These are phyloP conservation scores for Sphenostylis stenocarpa DNA, from an alignment of 306 rosid species.

Conservation along the genomic window DNA sequence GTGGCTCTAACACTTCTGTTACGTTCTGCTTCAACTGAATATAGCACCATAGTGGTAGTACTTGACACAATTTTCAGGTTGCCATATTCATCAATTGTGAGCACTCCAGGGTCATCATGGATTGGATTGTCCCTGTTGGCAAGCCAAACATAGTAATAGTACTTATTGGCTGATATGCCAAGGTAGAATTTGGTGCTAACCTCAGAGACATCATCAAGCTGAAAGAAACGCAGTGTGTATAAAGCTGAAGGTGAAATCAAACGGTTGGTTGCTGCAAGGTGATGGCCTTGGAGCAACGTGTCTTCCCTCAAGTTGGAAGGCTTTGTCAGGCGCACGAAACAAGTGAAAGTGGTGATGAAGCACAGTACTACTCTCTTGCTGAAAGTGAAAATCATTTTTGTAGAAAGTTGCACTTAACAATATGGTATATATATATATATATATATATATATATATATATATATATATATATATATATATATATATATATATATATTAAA, in stretches of 20 bases:
- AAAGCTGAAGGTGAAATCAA: background rate
- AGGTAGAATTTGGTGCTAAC: background rate
- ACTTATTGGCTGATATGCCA: background rate
- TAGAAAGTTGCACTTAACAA: background rate
- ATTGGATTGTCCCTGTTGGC: conserved; percentile 23
- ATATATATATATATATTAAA: no score
- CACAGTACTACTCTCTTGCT: background rate
- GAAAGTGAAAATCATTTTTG: background rate
- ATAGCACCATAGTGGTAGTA: background rate
- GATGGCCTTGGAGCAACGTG: conserved; percentile 11
- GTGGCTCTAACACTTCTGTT: background rate
- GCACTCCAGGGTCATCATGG: conserved; percentile 15
- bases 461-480: no score
- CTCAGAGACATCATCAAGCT: background rate
- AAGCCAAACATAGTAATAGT: background rate
- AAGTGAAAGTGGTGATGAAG: background rate
- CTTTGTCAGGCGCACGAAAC: background rate
- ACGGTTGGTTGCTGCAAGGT: background rate
- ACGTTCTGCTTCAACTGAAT: background rate
- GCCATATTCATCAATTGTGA: conserved; percentile 4
- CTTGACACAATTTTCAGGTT: conserved; percentile 1
- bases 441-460: no score
- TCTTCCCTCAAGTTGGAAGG: conserved; percentile 9
- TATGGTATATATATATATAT: no score
- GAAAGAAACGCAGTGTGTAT: conserved; percentile 8